Percentiles rank a stretch among this genome's conserved stretches.
phyloP scores from a whole-genome alignment of 1,284 basidiomycete genomes.

The Gymnopus androsaceus region DNA sequence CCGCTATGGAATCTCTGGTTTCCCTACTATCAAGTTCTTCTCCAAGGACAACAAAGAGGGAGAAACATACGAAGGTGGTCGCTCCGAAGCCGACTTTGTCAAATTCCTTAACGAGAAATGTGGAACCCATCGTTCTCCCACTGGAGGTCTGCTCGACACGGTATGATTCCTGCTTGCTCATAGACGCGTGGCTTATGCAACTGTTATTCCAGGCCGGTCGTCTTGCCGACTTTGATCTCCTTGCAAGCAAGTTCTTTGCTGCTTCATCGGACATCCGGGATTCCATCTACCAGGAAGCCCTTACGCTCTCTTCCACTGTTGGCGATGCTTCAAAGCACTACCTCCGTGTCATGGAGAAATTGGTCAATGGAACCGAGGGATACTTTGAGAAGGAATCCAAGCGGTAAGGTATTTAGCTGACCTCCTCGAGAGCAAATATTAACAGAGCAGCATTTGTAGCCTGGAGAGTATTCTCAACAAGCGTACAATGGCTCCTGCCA shows the following conservation, averaged over 20 bases:
- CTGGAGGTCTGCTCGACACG: slow-evolving; percentile 78
- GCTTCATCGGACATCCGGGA: slow-evolving; percentile 58
- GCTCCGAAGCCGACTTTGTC: slow-evolving; percentile 72
- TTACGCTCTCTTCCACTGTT: slow-evolving; percentile 43
- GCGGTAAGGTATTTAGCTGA: slow-evolving; percentile 55
- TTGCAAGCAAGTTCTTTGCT: slow-evolving; percentile 79
- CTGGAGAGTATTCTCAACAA: slow-evolving; percentile 72
- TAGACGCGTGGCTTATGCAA: too few species aligned
- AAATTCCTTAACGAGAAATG: slow-evolving; percentile 85
- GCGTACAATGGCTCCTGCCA: slow-evolving; percentile 70
- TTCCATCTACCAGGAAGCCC: slow-evolving; percentile 67
- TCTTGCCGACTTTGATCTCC: slow-evolving; percentile 72
- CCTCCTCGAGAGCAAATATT: background rate
- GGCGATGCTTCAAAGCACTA: slow-evolving; percentile 78
- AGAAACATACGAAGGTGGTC: slow-evolving; percentile 67
- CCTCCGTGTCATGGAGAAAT: slow-evolving; percentile 89
- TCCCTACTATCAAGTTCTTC: slow-evolving; percentile 97
- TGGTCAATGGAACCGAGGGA: slow-evolving; percentile 67
- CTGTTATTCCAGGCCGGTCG: slow-evolving; percentile 72
- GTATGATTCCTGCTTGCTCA: slow-evolving; percentile 33
- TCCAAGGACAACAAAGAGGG: slow-evolving; percentile 67
- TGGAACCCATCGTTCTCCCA: slow-evolving; percentile 80
- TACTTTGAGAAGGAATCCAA: slow-evolving; percentile 88
- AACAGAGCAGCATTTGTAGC: slow-evolving; percentile 42
- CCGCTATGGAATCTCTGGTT: slow-evolving; percentile 73